Evolutionary conservation across 495 filamentous ascomycete species (phyloP).

Genomic region (Tuber microsphaerosporum): DNA sequence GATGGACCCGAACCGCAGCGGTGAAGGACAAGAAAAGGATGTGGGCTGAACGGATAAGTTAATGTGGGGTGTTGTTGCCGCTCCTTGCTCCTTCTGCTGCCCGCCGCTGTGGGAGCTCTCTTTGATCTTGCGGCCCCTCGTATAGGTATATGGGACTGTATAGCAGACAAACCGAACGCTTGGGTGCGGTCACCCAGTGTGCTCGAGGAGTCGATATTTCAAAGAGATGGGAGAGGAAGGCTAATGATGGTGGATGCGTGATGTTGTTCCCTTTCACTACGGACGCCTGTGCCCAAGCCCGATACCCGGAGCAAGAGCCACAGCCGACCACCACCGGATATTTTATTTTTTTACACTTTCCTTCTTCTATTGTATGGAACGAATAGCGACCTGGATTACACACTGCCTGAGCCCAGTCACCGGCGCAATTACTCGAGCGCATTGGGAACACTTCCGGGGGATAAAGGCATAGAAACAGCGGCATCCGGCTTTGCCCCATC

Average conservation of each 20-base stretch:
- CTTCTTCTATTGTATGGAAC: not conserved
- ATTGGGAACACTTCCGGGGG: not conserved
- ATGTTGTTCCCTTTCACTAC: not conserved
- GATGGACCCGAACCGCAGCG: not conserved
- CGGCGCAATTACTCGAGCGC: not conserved
- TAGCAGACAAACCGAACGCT: not conserved
- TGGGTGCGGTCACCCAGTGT: not conserved
- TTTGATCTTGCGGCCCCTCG: not conserved
- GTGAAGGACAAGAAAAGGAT: not conserved
- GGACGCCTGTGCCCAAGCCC: not conserved
- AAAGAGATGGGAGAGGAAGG: not conserved
- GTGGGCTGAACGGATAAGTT: not conserved
- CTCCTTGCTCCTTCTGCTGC: not conserved
- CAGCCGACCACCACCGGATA: not conserved
- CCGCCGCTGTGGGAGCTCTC: not conserved
- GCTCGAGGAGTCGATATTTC: not conserved
- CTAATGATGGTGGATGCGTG: not conserved
- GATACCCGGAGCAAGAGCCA: not conserved
- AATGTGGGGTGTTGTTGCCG: not conserved
- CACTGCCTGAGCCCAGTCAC: not conserved
- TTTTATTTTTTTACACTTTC: not conserved
- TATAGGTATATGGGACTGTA: not conserved
- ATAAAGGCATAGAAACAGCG: not conserved
- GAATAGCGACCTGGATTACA: not conserved
- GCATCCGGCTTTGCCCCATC: not conserved